phyloP scores from a whole-genome alignment of 805 yeast genomes.

The Kodamaea restingae region DNA sequence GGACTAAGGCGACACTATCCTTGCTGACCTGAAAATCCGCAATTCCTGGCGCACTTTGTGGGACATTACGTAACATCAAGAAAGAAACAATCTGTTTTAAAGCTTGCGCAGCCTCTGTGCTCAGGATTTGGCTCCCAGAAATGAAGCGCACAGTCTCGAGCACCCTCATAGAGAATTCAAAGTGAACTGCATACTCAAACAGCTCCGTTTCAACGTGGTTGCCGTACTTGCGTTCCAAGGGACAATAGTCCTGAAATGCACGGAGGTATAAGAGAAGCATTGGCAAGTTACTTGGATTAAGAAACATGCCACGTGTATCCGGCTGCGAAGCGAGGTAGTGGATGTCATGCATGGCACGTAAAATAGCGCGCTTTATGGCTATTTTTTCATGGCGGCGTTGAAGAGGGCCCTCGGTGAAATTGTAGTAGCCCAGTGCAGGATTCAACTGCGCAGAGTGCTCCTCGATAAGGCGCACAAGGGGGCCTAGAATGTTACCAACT shows the following conservation, averaged over 20 bases:
- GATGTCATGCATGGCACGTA: constrained; percentile 29
- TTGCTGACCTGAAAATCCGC: constrained; percentile 42
- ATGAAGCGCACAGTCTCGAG: constrained; percentile 40
- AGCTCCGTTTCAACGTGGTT: constrained; percentile 64
- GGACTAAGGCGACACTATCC: constrained; percentile 51
- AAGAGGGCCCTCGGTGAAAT: constrained; percentile 22
- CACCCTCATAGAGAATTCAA: constrained; percentile 44
- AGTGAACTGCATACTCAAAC: constrained; percentile 46
- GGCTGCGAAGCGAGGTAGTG: constrained; percentile 22
- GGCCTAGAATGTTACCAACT: constrained; percentile 44
- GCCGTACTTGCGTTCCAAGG: constrained; percentile 55
- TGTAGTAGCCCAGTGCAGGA: constrained; percentile 31
- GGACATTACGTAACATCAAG: constrained; percentile 24
- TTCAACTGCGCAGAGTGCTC: constrained; percentile 35
- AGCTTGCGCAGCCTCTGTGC: constrained; percentile 3
- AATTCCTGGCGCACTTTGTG: constrained; percentile 26
- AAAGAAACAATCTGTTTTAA: constrained; percentile 24
- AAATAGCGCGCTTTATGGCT: constrained; percentile 28
- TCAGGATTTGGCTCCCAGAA: constrained; percentile 10
- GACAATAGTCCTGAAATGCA: constrained; percentile 56
- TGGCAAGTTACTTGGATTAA: constrained; percentile 12
- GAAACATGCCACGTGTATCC: constrained; percentile 6
- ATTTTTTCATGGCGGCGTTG: constrained; percentile 15
- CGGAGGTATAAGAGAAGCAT: constrained; percentile 43
- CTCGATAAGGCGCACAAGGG: constrained; percentile 42